Base-by-base conservation (phyloP, 768 basidiomycete genomes). In the Ramaria sp. region DNA sequence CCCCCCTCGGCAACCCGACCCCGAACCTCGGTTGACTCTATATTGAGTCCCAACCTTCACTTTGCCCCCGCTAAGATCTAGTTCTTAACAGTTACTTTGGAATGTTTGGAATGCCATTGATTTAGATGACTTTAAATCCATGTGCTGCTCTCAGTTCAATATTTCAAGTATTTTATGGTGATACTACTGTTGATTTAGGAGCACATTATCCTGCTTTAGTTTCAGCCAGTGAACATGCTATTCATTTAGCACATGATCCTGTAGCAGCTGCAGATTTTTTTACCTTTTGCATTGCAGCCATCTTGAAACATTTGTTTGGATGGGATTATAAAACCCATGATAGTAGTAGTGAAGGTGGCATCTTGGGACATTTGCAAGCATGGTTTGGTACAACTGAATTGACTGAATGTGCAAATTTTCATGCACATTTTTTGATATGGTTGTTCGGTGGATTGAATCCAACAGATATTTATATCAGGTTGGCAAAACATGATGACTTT, bases 51-150 rank as follows among this genome's bases (percentile, higher is more conserved):
- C n/a, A n/a, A n/a, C n/a, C n/a, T n/a, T n/a, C n/a, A n/a, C n/a
- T n/a, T n/a, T n/a, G n/a, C n/a, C n/a, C n/a, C n/a, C n/a, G n/a
- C n/a, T n/a, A n/a, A n/a, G n/a, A n/a, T n/a, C n/a, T n/a, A n/a
- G n/a, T n/a, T n/a, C n/a, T n/a, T 20, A 47, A 65, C 48, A 0
- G 30, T 73, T 13, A 72, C 69, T 37, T 61, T 64, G 5, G 57
- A 62, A 1, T 56, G 65, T n/a, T 47, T 47, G 72, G 74, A 0
- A 9, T 71, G 1, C 73, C 72, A 4, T 68, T 59, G 22, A 71
- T 76, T 27, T 78, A 64, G 56, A 51, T 78, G 1, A 78, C 74
- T 0, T 66, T 74, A 3, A 76, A 76, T 62, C 74, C 74, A 20
- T 66, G 68, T 16, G 72, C 73, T 53, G 59, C 71, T 0, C 66